Percentiles rank a stretch among this genome's conserved stretches.
Conservation (phyloP, 2,329 filamentous ascomycete species). For the Neopestalotiopsis rosae region DNA sequence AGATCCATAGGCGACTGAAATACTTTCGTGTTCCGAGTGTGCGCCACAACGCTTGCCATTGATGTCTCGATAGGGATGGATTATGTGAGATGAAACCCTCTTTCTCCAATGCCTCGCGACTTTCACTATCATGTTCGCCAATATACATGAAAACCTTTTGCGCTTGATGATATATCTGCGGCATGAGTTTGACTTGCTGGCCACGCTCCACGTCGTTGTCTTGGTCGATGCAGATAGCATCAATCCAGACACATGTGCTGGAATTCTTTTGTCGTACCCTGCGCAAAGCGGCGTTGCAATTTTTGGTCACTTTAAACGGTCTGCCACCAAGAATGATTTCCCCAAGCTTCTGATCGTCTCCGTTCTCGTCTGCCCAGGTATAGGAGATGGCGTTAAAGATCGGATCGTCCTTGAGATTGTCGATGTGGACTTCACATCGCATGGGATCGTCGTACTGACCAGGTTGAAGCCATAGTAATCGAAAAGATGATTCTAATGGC, state of each 20-base stretch:
- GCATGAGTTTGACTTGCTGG: constrained; percentile 24
- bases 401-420: background rate
- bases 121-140: constrained; percentile 3
- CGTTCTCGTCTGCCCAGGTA: background rate
- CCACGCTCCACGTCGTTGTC: constrained; percentile 18
- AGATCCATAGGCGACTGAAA: background rate
- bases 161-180: constrained; percentile 22
- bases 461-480: background rate
- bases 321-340: too few species aligned
- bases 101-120: background rate
- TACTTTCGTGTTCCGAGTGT: background rate
- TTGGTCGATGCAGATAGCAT: constrained; percentile 24
- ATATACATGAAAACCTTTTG: constrained; percentile 18
- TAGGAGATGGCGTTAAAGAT: background rate
- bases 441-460: background rate
- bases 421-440: background rate
- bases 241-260: constrained; percentile 16
- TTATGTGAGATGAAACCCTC: too few species aligned
- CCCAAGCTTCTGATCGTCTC: background rate
- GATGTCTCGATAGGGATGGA: too few species aligned
- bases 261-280: background rate
- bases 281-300: constrained; percentile 19
- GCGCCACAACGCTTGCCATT: too few species aligned
- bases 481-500: background rate
- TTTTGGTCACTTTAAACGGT: constrained; percentile 11